phyloP scores from a whole-genome alignment of 2,329 filamentous ascomycete genomes.

The Cercospora canescens region DNA sequence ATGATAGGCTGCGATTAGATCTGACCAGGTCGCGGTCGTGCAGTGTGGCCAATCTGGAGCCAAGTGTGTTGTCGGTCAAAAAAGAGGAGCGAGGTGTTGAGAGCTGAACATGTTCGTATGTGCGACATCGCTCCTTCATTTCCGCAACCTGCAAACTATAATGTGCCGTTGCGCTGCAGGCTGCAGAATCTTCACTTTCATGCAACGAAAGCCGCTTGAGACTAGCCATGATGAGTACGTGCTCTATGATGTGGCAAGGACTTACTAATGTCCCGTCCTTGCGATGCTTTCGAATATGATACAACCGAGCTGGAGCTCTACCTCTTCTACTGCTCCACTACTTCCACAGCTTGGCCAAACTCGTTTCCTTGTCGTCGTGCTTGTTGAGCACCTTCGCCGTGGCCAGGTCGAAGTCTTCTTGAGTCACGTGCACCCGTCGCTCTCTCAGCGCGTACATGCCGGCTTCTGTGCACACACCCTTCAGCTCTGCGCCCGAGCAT shows the following conservation, averaged over 20 bases:
- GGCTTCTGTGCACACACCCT: constrained; percentile 97
- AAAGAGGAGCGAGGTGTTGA: background rate
- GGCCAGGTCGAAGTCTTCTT: constrained; percentile 97
- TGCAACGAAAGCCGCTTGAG: background rate
- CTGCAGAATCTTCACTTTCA: background rate
- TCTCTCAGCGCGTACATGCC: constrained; percentile 98
- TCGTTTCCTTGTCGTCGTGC: constrained; percentile 97
- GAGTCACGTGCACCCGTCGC: constrained; percentile 93
- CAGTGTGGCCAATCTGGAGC: background rate
- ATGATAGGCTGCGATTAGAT: background rate
- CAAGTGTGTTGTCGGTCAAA: background rate
- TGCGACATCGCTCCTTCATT: background rate
- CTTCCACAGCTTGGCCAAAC: constrained; percentile 84
- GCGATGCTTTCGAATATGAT: constrained; percentile 25
- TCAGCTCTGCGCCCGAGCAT: constrained; percentile 94
- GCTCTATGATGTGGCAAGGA: constrained; percentile 15
- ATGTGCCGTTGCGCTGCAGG: background rate
- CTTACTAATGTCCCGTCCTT: constrained; percentile 12
- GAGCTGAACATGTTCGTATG: background rate
- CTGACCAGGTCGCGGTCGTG: background rate
- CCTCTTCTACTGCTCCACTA: constrained; percentile 36
- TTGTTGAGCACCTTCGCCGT: constrained; percentile 99
- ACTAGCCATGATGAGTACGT: constrained; percentile 1
- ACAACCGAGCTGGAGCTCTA: constrained; percentile 10
- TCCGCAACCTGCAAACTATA: background rate